Evolutionary conservation across 768 basidiomycete genomes (phyloP), one percentile per base, ranked within the genome.

Genomic region (Galerina sulciceps): DNA sequence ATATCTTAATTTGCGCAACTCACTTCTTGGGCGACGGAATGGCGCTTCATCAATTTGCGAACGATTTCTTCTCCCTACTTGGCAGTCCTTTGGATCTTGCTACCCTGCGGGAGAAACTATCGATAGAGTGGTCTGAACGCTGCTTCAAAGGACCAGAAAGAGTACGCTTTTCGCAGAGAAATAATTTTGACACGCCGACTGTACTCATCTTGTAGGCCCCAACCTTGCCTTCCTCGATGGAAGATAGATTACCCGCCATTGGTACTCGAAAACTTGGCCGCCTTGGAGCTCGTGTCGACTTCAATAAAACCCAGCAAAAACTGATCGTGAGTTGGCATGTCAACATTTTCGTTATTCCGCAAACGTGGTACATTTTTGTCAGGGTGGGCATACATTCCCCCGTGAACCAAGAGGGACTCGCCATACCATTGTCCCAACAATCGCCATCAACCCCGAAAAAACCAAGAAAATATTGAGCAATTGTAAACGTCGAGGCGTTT

Each of bases 1-100:
- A 93, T 66, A 72, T 93, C 53, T 75, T 91, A 60, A 81, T 95
- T 47, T 88, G 87, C 62, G 87, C 89, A 3, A 84, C 89, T 6
- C 93, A 95, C 69, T 94, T 89, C 71, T 71, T 94, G 46, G 92
- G 91, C 17, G 93, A 95, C 68, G 93, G 93, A 18, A 93, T 93
- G 87, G 89, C 91, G 1, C 79, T 94, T 15, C 91, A 94, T 72
- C 80, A 84, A 58, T 90, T 89, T 60, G 90, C 89, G 22, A 91
- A 92, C 69, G 90, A 93, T 63, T 86, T 94, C 67, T 89, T 93
- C 69, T 71, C 75, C 15, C 75, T 94, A 3, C 75, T 93, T 40
- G 86, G 82, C 0, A 66, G 76, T 37, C 48, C 63, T 11, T 54
- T 69, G 10, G 66, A 67, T 8, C 70, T 71, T 17, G 65, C 48